Evolutionary conservation across 2,329 filamentous ascomycete genomes (phyloP).

Genomic region (Myrmaecium sp.): DNA sequence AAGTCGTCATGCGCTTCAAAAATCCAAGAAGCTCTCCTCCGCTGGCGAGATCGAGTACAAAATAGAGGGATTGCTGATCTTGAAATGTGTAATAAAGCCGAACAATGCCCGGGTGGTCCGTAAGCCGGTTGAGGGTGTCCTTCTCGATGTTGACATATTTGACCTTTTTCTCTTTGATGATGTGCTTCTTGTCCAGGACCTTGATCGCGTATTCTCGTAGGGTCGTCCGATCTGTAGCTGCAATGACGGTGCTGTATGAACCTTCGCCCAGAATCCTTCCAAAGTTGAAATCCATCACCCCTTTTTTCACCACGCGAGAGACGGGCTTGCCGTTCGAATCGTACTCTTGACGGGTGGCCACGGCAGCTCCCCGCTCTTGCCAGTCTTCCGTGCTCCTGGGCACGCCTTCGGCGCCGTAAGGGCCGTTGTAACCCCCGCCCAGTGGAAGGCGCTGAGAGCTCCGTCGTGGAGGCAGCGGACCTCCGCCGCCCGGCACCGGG

Average conservation of each 20-base stretch:
- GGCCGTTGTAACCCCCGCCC: slow-evolving; percentile 30
- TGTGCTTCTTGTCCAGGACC: slow-evolving; percentile 93
- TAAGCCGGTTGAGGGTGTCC: slow-evolving; percentile 88
- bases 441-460: slow-evolving; percentile 56
- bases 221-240: slow-evolving; percentile 84
- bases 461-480: slow-evolving; percentile 54
- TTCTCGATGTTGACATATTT: slow-evolving; percentile 99
- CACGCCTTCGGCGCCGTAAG: slow-evolving; percentile 40
- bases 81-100: slow-evolving; percentile 98
- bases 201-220: slow-evolving; percentile 96
- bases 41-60: slow-evolving; percentile 84
- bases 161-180: slow-evolving; percentile 99
- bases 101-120: slow-evolving; percentile 91
- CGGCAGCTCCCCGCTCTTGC: slow-evolving; percentile 87
- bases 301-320: slow-evolving; percentile 79
- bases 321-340: slow-evolving; percentile 73
- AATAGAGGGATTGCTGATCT: slow-evolving; percentile 89
- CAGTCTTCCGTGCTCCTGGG: slow-evolving; percentile 70
- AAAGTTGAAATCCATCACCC: slow-evolving; percentile 92
- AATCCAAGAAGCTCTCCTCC: slow-evolving; percentile 85
- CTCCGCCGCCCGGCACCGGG: slow-evolving; percentile 39
- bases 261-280: slow-evolving; percentile 82
- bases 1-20: slow-evolving; percentile 83
- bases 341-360: slow-evolving; percentile 63
- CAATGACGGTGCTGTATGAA: slow-evolving; percentile 90